A percentile compares a stretch with the other conserved stretches of the same genome.
Conservation (phyloP, 139 green algal genomes). For the Deuterostichococcus epilithicus region DNA sequence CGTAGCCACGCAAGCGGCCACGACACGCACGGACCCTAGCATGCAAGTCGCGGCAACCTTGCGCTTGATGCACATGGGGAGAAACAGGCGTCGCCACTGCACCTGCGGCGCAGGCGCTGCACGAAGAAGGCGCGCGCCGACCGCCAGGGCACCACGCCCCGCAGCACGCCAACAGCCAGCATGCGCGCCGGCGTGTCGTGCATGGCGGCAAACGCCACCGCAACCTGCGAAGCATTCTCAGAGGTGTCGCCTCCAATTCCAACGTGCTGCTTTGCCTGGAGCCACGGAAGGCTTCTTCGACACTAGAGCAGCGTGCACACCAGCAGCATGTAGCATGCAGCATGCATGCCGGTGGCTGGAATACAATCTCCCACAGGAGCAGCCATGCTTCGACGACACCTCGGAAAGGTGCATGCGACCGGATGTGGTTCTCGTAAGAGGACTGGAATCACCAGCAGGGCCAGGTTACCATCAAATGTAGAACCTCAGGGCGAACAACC, state of each 20-base stretch:
- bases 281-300: constrained; percentile 21
- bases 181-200: constrained; percentile 95
- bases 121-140: constrained; percentile 80
- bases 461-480: too few relatives aligned
- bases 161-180: constrained; percentile 86
- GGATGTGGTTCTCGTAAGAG: too few relatives aligned
- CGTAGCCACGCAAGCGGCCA: too few relatives aligned
- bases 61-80: neutral
- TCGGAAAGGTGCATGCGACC: too few relatives aligned
- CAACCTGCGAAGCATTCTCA: constrained; percentile 38
- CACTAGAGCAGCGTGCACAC: too few relatives aligned
- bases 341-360: too few relatives aligned
- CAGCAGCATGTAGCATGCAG: too few relatives aligned
- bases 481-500: too few relatives aligned
- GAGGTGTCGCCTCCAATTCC: neutral
- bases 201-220: constrained; percentile 92
- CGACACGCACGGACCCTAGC: too few relatives aligned
- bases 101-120: constrained; percentile 64
- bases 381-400: too few relatives aligned
- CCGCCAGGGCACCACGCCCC: constrained; percentile 82
- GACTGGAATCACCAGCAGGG: too few relatives aligned
- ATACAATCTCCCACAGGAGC: too few relatives aligned
- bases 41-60: neutral
- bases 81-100: constrained; percentile 19
- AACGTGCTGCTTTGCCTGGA: neutral